Evolutionary conservation across 2,329 filamentous ascomycete genomes (phyloP), one percentile per base, ranked within the genome.

Genomic region (Penicillium sclerotigenum): DNA sequence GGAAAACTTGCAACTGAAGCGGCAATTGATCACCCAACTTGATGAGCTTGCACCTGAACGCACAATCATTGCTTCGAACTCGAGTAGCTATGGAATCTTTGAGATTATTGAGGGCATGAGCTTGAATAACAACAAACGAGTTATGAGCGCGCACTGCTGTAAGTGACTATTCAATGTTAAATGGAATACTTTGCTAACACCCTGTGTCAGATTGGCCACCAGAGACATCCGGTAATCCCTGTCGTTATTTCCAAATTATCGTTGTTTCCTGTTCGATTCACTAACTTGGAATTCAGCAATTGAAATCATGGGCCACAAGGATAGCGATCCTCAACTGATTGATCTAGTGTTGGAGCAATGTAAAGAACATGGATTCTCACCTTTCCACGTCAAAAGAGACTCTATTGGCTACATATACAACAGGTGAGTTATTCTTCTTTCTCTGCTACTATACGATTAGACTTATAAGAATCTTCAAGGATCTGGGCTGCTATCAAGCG

Each of bases 141-240:
- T 80, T 18, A 59, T 79, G 26, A 80, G 77, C 53, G 71, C 73
- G 4, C 78, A 80, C 61, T 78, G 72, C 34, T 79, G 75, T 73
- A 66, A 64, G 73, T 71, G 26, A 16, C 50, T 22, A 16, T 24
- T 13, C 13, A 22, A n/a, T 26, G 7, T n/a, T n/a, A 8, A 11
- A 47, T 42, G 41, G 46, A 52, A 36, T 34, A 36, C 24, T 22
- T 47, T 18, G 47, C 14, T 52, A 18, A 50, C 5, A 38, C 24
- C 5, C 36, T 6, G 1, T 31, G 4, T 22, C 26, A 75, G 72
- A 75, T 53, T 75, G 73, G 72, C 73, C 73, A 37, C 73, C 73
- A 18, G 72, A 75, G 57, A 75, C 69, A 34, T 60, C 65, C 59
- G 70, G 68, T 71, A 64, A 29, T 47, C 1, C 6, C 5, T 29